Conservation (phyloP, 2,329 filamentous ascomycete genomes). For the Fusarium papillatum region DNA sequence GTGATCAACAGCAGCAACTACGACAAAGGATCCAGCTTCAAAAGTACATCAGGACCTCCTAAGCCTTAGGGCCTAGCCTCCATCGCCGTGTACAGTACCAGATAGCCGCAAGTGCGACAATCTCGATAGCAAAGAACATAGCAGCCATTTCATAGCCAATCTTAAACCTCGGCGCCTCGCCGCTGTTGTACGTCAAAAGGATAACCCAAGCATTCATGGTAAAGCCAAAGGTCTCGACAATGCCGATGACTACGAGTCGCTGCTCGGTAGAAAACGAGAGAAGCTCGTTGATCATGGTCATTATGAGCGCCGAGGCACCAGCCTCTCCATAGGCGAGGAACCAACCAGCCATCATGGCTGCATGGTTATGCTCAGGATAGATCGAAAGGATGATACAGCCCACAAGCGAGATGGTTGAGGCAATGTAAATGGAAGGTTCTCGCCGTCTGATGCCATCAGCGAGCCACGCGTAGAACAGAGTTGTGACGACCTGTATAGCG, state of each 20-base stretch:
- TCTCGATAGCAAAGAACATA: slow-evolving; percentile 4
- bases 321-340: not conserved
- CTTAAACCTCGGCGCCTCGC: not conserved
- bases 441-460: not conserved
- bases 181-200: not conserved
- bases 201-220: not conserved
- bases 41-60: too few species aligned
- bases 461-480: not conserved
- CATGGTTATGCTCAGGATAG: not conserved
- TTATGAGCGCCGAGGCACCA: not conserved
- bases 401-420: not conserved
- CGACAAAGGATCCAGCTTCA: too few species aligned
- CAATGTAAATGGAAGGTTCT: not conserved
- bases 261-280: not conserved
- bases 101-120: not conserved
- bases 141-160: slow-evolving; percentile 1
- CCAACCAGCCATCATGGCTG: slow-evolving; percentile 1
- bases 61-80: not conserved
- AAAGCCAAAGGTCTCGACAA: not conserved
- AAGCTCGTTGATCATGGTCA: slow-evolving; percentile 4
- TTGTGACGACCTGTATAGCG: not conserved
- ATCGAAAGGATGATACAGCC: not conserved
- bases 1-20: too few species aligned
- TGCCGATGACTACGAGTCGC: not conserved
- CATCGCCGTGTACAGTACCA: not conserved